A percentile compares a stretch with the other conserved stretches of the same genome.
Evolutionary conservation across 306 rosid genomes (phyloP).

Genomic region (Geum urbanum): DNA sequence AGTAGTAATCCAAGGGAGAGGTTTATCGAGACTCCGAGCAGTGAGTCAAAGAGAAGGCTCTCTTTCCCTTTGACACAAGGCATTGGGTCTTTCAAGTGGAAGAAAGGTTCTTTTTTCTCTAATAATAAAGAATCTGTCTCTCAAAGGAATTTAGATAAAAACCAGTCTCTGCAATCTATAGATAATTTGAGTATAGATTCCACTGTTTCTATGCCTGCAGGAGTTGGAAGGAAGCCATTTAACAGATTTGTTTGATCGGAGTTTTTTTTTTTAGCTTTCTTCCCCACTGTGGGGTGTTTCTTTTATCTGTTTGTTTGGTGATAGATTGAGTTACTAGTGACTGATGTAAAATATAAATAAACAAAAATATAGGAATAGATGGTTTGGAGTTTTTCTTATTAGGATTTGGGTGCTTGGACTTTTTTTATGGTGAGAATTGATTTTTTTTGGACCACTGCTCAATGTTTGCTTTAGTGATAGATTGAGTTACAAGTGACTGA

Average conservation of each 20-base stretch:
- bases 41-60: conserved; percentile 67
- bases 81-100: conserved; percentile 79
- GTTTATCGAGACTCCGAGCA: conserved; percentile 61
- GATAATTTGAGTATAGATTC: conserved; percentile 84
- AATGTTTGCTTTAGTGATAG: conserved; percentile 50
- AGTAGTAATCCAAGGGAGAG: conserved; percentile 74
- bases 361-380: conserved; percentile 9
- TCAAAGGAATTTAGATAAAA: conserved; percentile 47
- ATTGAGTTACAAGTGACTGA: conserved; percentile 41
- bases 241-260: conserved; percentile 89
- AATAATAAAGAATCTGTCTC: conserved; percentile 51
- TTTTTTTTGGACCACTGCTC: conserved; percentile 16
- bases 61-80: conserved; percentile 81
- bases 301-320: conserved; percentile 46
- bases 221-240: conserved; percentile 88
- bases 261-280: conserved; percentile 36
- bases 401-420: background rate
- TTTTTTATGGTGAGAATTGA: background rate
- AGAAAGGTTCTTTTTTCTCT: conserved; percentile 55
- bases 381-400: background rate
- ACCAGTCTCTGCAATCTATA: conserved; percentile 54
- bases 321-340: conserved; percentile 45
- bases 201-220: conserved; percentile 71
- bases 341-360: conserved; percentile 44
- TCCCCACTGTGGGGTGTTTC: conserved; percentile 37